These are phyloP conservation scores for Populus pruinosa DNA, from an alignment of 345 rosid genomes.

Conservation along the genomic window DNA sequence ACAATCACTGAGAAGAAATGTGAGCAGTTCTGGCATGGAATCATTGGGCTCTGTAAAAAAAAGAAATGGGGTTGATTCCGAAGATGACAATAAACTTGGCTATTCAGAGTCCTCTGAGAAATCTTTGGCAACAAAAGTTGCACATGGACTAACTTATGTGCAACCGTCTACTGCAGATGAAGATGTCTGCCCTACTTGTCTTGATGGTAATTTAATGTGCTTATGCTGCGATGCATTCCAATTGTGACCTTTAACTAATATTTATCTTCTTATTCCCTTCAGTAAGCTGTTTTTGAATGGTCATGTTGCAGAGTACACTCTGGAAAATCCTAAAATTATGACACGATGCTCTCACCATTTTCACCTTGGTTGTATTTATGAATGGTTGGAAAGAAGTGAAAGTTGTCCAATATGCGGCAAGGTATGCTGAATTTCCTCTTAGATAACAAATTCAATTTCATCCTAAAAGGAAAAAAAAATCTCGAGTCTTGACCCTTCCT, in stretches of 20 bases:
- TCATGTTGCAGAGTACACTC: slow-evolving; percentile 54
- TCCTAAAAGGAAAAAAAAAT: background rate
- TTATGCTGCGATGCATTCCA: background rate
- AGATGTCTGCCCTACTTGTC: slow-evolving; percentile 70
- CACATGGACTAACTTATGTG: slow-evolving; percentile 24
- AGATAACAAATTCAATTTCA: background rate
- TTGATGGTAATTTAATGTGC: slow-evolving; percentile 46
- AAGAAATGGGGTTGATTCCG: slow-evolving; percentile 38
- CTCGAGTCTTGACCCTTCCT: background rate
- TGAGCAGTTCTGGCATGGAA: slow-evolving; percentile 44
- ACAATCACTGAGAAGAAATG: slow-evolving; percentile 47
- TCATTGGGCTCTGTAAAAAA: slow-evolving; percentile 45
- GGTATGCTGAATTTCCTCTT: slow-evolving; percentile 26
- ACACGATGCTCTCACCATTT: slow-evolving; percentile 61
- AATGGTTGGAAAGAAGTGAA: slow-evolving; percentile 80
- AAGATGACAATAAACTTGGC: slow-evolving; percentile 33
- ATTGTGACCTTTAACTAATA: background rate
- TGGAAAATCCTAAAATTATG: slow-evolving; percentile 59
- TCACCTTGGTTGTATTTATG: slow-evolving; percentile 72
- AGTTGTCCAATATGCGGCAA: slow-evolving; percentile 72
- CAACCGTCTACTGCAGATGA: slow-evolving; percentile 52
- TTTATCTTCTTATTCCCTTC: background rate
- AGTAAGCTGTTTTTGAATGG: background rate
- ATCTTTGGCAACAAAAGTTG: slow-evolving; percentile 29
- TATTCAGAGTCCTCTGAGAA: slow-evolving; percentile 42